A percentile compares a stretch with the other conserved stretches of the same genome.
phyloP scores from a whole-genome alignment of 768 basidiomycete genomes.

The Mycena olivaceomarginata region DNA sequence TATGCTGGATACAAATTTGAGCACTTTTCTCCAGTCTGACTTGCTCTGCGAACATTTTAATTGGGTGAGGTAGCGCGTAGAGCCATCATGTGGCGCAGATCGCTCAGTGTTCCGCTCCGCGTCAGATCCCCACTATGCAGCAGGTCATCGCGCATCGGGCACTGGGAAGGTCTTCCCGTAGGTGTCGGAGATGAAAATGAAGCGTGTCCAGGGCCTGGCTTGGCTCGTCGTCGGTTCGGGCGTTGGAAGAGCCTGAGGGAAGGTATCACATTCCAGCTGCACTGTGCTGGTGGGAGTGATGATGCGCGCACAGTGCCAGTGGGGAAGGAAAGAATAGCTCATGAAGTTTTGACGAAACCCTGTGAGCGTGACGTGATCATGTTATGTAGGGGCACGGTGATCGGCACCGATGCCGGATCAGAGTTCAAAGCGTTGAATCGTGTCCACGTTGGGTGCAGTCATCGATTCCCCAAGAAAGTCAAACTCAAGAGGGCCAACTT shows the following conservation, averaged over 20 bases:
- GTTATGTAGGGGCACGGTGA: no score
- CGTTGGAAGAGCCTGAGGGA: conserved; percentile 45
- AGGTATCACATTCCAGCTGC: conserved; percentile 59
- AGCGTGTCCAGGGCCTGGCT: conserved; percentile 67
- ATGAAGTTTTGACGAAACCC: no score
- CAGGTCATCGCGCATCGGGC: conserved; percentile 72
- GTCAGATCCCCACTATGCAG: conserved; percentile 82
- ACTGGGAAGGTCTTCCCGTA: conserved; percentile 52
- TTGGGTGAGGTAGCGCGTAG: conserved; percentile 57
- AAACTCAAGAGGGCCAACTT: no score
- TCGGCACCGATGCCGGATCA: no score
- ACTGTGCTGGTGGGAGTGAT: conserved; percentile 54
- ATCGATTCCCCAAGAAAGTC: no score
- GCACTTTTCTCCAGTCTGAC: neutral
- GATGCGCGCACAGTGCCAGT: conserved; percentile 23
- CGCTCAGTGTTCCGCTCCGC: conserved; percentile 64
- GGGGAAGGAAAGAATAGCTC: no score
- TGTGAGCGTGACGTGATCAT: no score
- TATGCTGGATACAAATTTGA: conserved; percentile 68
- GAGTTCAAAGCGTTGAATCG: no score
- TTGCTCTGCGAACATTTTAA: neutral
- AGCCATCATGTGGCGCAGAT: conserved; percentile 74
- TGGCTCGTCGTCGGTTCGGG: conserved; percentile 48
- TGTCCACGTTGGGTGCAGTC: no score
- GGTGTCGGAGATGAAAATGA: conserved; percentile 78